Base-by-base conservation (phyloP, 1,284 basidiomycete genomes). In the Ustilago cynodontis region DNA sequence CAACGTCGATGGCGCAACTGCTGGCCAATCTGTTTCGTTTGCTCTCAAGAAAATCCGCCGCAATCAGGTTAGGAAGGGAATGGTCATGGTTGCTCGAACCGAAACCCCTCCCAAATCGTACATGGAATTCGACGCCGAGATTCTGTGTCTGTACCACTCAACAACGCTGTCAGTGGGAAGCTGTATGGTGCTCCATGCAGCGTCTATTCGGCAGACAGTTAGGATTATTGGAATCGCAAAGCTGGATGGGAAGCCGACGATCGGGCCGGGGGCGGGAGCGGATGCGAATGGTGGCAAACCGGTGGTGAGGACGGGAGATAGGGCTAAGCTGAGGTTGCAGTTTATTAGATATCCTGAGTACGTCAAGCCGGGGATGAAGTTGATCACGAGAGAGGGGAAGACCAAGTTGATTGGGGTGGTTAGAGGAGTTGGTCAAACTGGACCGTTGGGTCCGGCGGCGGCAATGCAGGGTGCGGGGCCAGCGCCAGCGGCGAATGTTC, bases 21-120 rank as follows among this genome's bases (percentile, higher is more conserved):
- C 96, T 0, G 96, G 96, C 1, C 96, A 99, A 87, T 94, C 93
- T 64, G 95, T 98, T 10, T 94, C 94, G 26, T 89, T 98, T 63
- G 97, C 95, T 5, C 87, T 99, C 28, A 99, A 99, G 88, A 90
- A 94, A 57, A 91, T 97, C 70, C 90, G 93, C 57, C 88, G 94
- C 59, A 90, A 91, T 8, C 91, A 92, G 51, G 92, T 98, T 9
- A 89, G 97, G 65, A 99, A 98, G 87, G 95, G 94, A 52, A 82
- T 79, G 81, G 87, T 88, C 90, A 92, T 91, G 90, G 89, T 86
- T 84, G 65, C 73, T 11, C 59, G 73, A 24, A 69, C 67, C 45
- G 71, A 82, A 0, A 37, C 57, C 1, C 56, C 82, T 18, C 82
- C 83, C 6, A 70, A 75, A 56, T 81, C 76, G 24, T 64, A 69